Evolutionary conservation across 805 yeast species (phyloP), one percentile per base, ranked within the genome.

Genomic region (Zygotorulaspora florentina): DNA sequence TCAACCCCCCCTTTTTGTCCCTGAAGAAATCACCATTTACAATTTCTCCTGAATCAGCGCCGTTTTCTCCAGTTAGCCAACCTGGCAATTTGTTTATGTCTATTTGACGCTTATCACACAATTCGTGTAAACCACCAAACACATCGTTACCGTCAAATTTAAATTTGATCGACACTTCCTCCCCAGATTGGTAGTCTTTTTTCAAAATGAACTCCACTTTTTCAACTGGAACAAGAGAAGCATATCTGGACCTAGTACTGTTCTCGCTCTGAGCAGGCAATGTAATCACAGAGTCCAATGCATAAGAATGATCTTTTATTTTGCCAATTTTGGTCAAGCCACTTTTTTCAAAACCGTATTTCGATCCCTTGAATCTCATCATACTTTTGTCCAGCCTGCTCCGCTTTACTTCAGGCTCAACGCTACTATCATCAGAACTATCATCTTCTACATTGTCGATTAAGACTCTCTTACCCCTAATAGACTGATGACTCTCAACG

Each of bases 61-160:
- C 84, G 50, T 81, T 82, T 60, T 85, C 88, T 2, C 95, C 95
- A 3, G 90, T 80, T 27, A 87, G 62, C 90, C 89, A 87, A 26
- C 80, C 75, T 0, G 96, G 95, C 12, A 85, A 65, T 0, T 53
- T 68, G n/a, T 72, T 67, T 0, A 85, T 75, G 53, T 84, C 75
- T 1, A 81, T 64, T 0, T 73, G 55, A 1, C 70, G 75, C 51
- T 66, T 46, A 42, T 69, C 69, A 23, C 88, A 76, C 13, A 87
- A 68, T 56, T 85, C 83, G 61, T 85, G 88, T 31, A 87, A 57
- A 0, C 96, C 96, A 2, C 80, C 95, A 71, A 81, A 87, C 0
- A 87, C 75, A 59, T 87, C 95, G 15, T 68, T 71, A 1, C 96
- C 96, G 2, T 73, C 66, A 3, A 87, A 62, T 46, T 73, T 68